Evolutionary conservation across 176 grass and related monocot genomes (phyloP).

Genomic region (Zoysia japonica): DNA sequence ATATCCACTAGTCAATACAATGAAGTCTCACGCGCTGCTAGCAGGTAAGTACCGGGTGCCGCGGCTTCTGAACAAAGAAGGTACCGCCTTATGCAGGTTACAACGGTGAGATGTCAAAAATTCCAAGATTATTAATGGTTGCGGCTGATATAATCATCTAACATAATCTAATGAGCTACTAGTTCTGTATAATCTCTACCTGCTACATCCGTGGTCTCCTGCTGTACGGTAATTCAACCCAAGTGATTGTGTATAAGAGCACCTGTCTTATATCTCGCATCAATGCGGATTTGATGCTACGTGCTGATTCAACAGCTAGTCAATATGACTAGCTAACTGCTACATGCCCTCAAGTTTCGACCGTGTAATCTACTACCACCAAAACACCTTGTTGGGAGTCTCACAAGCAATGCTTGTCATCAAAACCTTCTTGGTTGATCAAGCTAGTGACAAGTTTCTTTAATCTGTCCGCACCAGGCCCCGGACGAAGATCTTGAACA

Average conservation of each 20-base stretch:
- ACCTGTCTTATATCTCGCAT: constrained; percentile 45
- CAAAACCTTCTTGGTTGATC: constrained; percentile 70
- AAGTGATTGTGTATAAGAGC: constrained; percentile 46
- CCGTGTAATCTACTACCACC: constrained; percentile 39
- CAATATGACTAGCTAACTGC: constrained; percentile 44
- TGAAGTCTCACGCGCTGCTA: constrained; percentile 29
- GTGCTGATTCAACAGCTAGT: constrained; percentile 44
- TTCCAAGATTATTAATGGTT: constrained; percentile 50
- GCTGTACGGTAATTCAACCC: constrained; percentile 61
- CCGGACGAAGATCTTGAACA: constrained; percentile 64
- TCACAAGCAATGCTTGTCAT: constrained; percentile 90
- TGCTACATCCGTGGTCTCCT: constrained; percentile 49
- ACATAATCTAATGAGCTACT: constrained; percentile 61
- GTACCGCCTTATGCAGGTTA: neutral
- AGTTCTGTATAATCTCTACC: constrained; percentile 61
- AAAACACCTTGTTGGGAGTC: constrained; percentile 30
- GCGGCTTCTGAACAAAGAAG: neutral
- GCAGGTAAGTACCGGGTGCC: neutral
- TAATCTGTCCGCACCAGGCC: constrained; percentile 63
- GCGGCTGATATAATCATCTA: constrained; percentile 58
- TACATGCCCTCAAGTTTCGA: constrained; percentile 17
- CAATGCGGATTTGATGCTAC: constrained; percentile 11
- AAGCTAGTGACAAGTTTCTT: constrained; percentile 72
- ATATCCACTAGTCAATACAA: constrained; percentile 57
- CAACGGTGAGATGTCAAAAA: neutral